Evolutionary conservation across 495 filamentous ascomycete genomes (phyloP).

Genomic region (Penicillium simplicissimum): DNA sequence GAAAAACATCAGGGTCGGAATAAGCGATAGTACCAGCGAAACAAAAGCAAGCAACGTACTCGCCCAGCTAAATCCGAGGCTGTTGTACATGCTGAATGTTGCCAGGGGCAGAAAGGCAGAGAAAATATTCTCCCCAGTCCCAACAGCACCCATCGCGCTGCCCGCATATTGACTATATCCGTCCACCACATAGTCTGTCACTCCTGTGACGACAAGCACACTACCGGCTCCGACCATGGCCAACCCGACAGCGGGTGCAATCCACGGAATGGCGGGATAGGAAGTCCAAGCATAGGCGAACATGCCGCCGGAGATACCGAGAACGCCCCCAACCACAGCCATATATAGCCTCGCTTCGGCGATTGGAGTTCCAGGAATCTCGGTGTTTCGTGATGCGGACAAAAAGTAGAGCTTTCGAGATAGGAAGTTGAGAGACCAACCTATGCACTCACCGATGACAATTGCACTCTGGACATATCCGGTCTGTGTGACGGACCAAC

Average conservation of each 20-base stretch:
- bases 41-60: slow-evolving; percentile 42
- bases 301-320: slow-evolving; percentile 40
- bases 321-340: slow-evolving; percentile 28
- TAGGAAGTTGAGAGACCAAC: slow-evolving; percentile 26
- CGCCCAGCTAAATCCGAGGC: slow-evolving; percentile 45
- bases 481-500: slow-evolving; percentile 30
- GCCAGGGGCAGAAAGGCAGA: slow-evolving; percentile 42
- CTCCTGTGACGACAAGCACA: slow-evolving; percentile 30
- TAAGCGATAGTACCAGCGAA: slow-evolving; percentile 32
- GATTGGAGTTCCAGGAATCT: slow-evolving; percentile 33
- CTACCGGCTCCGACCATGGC: slow-evolving; percentile 34
- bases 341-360: slow-evolving; percentile 39
- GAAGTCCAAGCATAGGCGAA: slow-evolving; percentile 43
- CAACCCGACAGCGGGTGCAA: slow-evolving; percentile 38
- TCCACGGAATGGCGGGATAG: slow-evolving; percentile 34
- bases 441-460: slow-evolving; percentile 36
- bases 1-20: slow-evolving; percentile 32
- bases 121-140: slow-evolving; percentile 39
- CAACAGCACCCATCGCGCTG: slow-evolving; percentile 36
- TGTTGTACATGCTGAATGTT: slow-evolving; percentile 41
- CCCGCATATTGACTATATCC: slow-evolving; percentile 34
- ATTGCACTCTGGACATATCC: slow-evolving; percentile 41
- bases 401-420: slow-evolving; percentile 29
- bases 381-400: slow-evolving; percentile 31
- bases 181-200: slow-evolving; percentile 35